Percentiles rank a stretch among this genome's conserved stretches.
Evolutionary conservation across 768 basidiomycete species (phyloP).

Genomic region (Amanita phalloides): DNA sequence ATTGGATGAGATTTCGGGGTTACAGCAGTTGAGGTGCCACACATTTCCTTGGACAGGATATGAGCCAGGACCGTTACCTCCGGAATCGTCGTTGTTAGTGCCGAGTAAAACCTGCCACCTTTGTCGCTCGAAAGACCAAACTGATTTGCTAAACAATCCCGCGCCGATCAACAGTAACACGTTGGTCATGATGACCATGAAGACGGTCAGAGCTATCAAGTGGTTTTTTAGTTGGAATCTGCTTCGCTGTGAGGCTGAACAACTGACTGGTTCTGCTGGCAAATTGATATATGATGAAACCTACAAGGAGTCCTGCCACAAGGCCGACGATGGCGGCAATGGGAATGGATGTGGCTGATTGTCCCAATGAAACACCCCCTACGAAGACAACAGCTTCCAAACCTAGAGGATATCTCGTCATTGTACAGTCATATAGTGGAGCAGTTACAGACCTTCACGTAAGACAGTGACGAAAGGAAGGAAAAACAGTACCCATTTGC

Average conservation of each 20-base stretch:
- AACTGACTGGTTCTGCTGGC: conserved; percentile 59
- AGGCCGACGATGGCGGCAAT: conserved; percentile 85
- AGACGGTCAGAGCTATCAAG: conserved; percentile 60
- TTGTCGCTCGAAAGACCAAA: conserved; percentile 64
- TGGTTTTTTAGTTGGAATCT: not conserved
- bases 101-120: conserved; percentile 63
- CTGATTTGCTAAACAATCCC: conserved; percentile 77
- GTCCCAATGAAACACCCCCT: conserved; percentile 82
- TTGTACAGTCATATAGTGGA: not conserved
- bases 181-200: conserved; percentile 89
- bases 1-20: conserved; percentile 41
- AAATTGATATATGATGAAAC: conserved; percentile 71
- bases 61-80: conserved; percentile 73
- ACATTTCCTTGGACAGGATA: conserved; percentile 76
- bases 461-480: conserved; percentile 89
- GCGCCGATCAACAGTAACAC: conserved; percentile 89
- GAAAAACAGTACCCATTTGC: conserved; percentile 83
- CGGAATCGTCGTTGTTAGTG: conserved; percentile 53
- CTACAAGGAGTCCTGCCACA: conserved; percentile 62
- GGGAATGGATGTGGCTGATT: conserved; percentile 77
- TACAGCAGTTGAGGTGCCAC: conserved; percentile 83
- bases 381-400: conserved; percentile 92
- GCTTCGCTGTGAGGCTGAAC: not conserved
- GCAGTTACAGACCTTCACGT: conserved; percentile 55
- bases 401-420: conserved; percentile 22